A percentile compares a stretch with the other conserved stretches of the same genome.
These are phyloP conservation scores for Raddia distichophylla DNA, from an alignment of 176 grass and related monocot species.

Conservation along the genomic window DNA sequence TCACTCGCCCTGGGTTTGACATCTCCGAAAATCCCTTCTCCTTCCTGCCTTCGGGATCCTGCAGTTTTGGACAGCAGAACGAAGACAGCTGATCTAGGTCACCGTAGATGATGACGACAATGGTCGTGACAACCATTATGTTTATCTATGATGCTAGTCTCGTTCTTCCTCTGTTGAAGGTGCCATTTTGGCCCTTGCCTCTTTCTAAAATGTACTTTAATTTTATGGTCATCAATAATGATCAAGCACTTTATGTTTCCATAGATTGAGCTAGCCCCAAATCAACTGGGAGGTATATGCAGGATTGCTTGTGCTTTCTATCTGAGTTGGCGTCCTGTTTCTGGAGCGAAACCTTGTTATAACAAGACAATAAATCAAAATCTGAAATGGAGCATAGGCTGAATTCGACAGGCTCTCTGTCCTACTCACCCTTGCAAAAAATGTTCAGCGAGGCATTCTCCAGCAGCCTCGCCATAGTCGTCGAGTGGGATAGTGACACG, in stretches of 20 bases:
- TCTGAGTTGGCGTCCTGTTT: neutral
- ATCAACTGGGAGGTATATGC: conserved; percentile 17
- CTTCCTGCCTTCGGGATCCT: conserved; percentile 55
- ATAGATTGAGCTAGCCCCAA: conserved; percentile 33
- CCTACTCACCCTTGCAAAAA: too few species aligned
- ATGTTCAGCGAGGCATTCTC: too few species aligned
- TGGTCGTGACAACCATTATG: conserved; percentile 3
- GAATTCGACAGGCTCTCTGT: too few species aligned
- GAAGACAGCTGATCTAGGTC: conserved; percentile 50
- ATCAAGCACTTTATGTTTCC: conserved; percentile 27
- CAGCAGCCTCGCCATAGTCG: too few species aligned
- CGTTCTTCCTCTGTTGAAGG: conserved; percentile 35
- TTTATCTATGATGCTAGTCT: conserved; percentile 19
- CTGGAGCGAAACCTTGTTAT: neutral
- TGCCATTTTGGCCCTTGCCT: conserved; percentile 49
- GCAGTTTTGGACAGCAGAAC: conserved; percentile 51
- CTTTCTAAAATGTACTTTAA: conserved; percentile 43
- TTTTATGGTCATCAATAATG: conserved; percentile 58
- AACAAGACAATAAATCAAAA: neutral
- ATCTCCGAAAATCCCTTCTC: conserved; percentile 66
- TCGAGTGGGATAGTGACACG: too few species aligned
- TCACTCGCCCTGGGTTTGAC: conserved; percentile 61
- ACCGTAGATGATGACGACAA: neutral
- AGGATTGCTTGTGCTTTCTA: neutral
- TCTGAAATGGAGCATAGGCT: too few species aligned